Percentiles rank a stretch among this genome's conserved stretches.
Evolutionary conservation across 768 basidiomycete species (phyloP).

Genomic region (Tricholomella constricta): DNA sequence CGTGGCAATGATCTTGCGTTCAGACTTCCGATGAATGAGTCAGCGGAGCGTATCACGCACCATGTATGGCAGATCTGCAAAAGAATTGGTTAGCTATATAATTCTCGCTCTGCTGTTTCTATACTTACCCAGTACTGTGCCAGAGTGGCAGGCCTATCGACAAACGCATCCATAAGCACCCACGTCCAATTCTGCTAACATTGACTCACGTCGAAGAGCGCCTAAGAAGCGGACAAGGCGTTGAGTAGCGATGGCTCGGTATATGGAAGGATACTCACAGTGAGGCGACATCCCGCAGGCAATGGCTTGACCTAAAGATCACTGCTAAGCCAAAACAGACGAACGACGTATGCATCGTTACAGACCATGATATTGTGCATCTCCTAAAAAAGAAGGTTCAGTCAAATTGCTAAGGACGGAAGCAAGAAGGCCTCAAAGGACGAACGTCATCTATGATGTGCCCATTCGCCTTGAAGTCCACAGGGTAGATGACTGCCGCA

Average conservation of each 20-base stretch:
- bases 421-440: slow-evolving; percentile 3
- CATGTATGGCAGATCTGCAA: slow-evolving; percentile 49
- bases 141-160: slow-evolving; percentile 54
- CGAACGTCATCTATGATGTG: slow-evolving; percentile 74
- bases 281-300: slow-evolving; percentile 52
- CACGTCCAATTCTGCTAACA: background rate
- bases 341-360: background rate
- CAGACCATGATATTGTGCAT: slow-evolving; percentile 52
- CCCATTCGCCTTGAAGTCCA: slow-evolving; percentile 78
- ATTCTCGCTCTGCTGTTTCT: background rate
- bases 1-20: background rate
- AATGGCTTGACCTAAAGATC: slow-evolving; percentile 41
- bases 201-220: slow-evolving; percentile 50
- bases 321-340: background rate
- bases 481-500: slow-evolving; percentile 75
- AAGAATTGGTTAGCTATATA: background rate
- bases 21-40: background rate
- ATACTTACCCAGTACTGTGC: slow-evolving; percentile 49
- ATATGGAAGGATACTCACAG: slow-evolving; percentile 33
- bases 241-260: background rate
- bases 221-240: slow-evolving; percentile 31
- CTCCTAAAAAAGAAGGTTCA: slow-evolving; percentile 31
- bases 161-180: background rate
- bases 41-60: slow-evolving; percentile 28
- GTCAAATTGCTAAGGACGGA: background rate